phyloP scores from a whole-genome alignment of 768 basidiomycete species.

The Tulasnella sp. region DNA sequence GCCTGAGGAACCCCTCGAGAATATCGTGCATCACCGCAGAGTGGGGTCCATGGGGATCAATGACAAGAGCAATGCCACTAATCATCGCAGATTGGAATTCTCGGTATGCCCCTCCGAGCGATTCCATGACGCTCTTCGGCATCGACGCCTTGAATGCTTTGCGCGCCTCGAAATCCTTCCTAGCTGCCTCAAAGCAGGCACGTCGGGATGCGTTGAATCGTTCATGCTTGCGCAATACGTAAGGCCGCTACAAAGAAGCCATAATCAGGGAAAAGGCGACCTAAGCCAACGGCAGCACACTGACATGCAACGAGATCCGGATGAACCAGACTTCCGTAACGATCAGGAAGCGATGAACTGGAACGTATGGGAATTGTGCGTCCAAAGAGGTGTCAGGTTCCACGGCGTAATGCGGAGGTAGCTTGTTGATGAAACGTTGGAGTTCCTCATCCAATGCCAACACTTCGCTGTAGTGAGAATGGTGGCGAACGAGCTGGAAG shows the following conservation, averaged over 20 bases:
- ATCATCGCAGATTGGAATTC: conserved; percentile 90
- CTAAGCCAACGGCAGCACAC: not conserved
- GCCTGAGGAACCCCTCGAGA: conserved; percentile 66
- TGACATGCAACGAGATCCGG: conserved; percentile 51
- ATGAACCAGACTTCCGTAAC: conserved; percentile 86
- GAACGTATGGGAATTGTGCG: conserved; percentile 53
- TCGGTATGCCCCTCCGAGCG: conserved; percentile 67
- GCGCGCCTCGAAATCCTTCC: conserved; percentile 76
- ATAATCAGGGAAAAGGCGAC: not conserved
- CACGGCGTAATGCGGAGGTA: conserved; percentile 73
- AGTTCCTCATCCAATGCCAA: conserved; percentile 75
- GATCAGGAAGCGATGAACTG: conserved; percentile 79
- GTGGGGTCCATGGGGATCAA: conserved; percentile 66
- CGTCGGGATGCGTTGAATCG: conserved; percentile 71
- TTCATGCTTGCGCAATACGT: conserved; percentile 73
- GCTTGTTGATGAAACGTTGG: conserved; percentile 58
- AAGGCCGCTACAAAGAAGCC: conserved; percentile 56
- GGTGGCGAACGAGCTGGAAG: conserved; percentile 76
- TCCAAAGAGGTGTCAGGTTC: conserved; percentile 74
- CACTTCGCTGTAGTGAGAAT: conserved; percentile 77
- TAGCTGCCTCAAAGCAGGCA: conserved; percentile 87
- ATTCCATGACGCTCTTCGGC: conserved; percentile 56
- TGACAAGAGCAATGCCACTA: conserved; percentile 74
- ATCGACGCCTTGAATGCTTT: conserved; percentile 55
- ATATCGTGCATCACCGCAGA: conserved; percentile 68